Evolutionary conservation across 2,329 filamentous ascomycete genomes (phyloP), one percentile per base, ranked within the genome.

Genomic region (Aspergillus fumigatiaffinis): DNA sequence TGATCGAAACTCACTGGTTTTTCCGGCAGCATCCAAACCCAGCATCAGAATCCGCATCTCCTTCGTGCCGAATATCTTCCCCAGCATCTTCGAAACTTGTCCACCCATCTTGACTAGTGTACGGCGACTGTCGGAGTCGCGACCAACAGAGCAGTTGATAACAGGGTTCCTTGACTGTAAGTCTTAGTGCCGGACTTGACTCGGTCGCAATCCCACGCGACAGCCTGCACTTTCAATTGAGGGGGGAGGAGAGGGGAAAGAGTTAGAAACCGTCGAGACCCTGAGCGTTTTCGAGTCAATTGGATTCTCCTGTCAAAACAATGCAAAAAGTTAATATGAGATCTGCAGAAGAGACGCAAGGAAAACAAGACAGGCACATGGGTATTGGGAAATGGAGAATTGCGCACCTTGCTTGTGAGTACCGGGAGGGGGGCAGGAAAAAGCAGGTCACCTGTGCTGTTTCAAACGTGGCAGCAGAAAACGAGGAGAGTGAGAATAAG

Each of bases 41-140:
- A 99, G 84, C 94, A 99, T 99, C 74, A 97, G 82, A 75, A 99
- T 88, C 72, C 93, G 90, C 92, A 97, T 97, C 82, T 97, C 93
- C 84, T 96, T 96, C 67, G 93, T 96, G 79, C 93, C 93, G 82
- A 96, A 97, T 82, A 97, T 91, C 87, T 95, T 96, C 79, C 91
- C 90, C 88, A 97, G 92, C 80, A 97, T 88, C 82, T 96, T 96
- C 70, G 91, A 96, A 76, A 97, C 84, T 79, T 91, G 89, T 72
- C 89, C 90, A 80, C 93, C 93, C 93, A 97, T 97, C 67, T 75
- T 88, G 69, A 65, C 62, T 57, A 54, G 17, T 56, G 54, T 53
- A 50, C 56, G 52, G 54, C 55, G 63, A 63, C 57, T 55, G 46
- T 49, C 56, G 56, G n/a, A 50, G 53, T 55, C 48, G 57, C 52